These are phyloP conservation scores for Oenanthe javanica DNA, from an alignment of 140 eudicot species.

Conservation along the genomic window DNA sequence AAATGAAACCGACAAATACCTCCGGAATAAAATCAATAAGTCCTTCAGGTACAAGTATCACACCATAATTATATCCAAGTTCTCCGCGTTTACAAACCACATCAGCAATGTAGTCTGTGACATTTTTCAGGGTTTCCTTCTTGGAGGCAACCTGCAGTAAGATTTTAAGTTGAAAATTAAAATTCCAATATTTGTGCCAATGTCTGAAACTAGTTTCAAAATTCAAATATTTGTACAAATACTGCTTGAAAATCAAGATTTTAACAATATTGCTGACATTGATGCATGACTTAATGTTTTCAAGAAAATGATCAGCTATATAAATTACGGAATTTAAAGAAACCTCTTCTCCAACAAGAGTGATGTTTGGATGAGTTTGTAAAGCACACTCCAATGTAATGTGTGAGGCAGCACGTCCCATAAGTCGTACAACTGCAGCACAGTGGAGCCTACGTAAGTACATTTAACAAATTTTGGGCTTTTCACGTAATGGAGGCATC, in stretches of 20 bases:
- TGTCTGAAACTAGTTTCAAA: not conserved
- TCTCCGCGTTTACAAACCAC: slow-evolving; percentile 85
- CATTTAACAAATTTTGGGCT: not conserved
- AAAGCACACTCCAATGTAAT: slow-evolving; percentile 97
- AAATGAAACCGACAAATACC: slow-evolving; percentile 30
- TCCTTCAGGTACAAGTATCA: slow-evolving; percentile 92
- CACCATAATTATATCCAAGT: slow-evolving; percentile 87
- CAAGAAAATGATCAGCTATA: slow-evolving; percentile 4
- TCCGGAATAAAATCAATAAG: slow-evolving; percentile 96
- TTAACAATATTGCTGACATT: not conserved
- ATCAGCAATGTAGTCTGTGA: slow-evolving; percentile 86
- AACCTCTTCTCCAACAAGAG: slow-evolving; percentile 99
- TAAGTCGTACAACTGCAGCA: slow-evolving; percentile 87
- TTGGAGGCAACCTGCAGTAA: slow-evolving; percentile 66
- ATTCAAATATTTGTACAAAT: not conserved
- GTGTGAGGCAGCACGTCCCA: slow-evolving; percentile 99
- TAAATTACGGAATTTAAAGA: not conserved
- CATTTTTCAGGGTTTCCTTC: slow-evolving; percentile 74
- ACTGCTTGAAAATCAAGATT: no score
- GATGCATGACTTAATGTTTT: not conserved
- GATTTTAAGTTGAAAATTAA: slow-evolving; percentile 1
- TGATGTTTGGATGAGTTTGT: slow-evolving; percentile 96
- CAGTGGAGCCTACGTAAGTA: slow-evolving; percentile 10
- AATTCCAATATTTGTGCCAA: not conserved
- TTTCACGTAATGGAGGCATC: not conserved